A percentile compares a stretch with the other conserved stretches of the same genome.
Conservation (phyloP, 768 basidiomycete species). For the Macrolepiota fuliginosa region DNA sequence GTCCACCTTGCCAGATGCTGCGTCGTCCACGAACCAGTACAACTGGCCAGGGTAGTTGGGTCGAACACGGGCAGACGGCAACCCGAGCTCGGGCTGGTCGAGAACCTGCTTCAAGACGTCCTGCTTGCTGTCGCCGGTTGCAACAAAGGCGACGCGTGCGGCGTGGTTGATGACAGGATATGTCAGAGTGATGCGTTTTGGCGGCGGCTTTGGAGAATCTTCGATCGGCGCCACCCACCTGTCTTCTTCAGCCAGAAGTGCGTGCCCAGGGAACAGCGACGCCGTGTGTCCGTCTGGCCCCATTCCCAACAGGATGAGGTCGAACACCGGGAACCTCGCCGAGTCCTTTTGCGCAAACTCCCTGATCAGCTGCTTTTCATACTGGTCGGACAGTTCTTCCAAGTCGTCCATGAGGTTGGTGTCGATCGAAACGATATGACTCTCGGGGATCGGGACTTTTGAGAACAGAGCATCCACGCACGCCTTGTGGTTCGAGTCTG, state of each 20-base stretch:
- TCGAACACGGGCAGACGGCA: constrained; percentile 82
- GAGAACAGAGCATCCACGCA: constrained; percentile 74
- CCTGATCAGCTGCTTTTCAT: constrained; percentile 80
- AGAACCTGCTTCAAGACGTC: constrained; percentile 72
- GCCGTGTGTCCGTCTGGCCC: constrained; percentile 99
- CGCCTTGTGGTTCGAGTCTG: constrained; percentile 88
- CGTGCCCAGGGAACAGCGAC: constrained; percentile 94
- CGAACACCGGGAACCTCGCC: constrained; percentile 96
- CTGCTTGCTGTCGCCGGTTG: constrained; percentile 77
- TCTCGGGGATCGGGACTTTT: constrained; percentile 73
- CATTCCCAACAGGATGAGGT: constrained; percentile 94
- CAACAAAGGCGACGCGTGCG: constrained; percentile 85
- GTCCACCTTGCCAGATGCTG: constrained; percentile 63
- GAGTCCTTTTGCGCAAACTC: constrained; percentile 92
- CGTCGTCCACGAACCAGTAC: constrained; percentile 94
- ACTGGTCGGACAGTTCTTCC: constrained; percentile 78
- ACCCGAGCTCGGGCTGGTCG: constrained; percentile 73
- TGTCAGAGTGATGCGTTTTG: constrained; percentile 88
- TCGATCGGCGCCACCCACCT: constrained; percentile 94
- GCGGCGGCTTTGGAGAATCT: constrained; percentile 93
- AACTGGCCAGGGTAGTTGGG: constrained; percentile 80
- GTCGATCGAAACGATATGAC: constrained; percentile 87
- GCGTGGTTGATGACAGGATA: constrained; percentile 91
- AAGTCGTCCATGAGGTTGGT: constrained; percentile 59
- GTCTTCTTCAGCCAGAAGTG: constrained; percentile 78